These are phyloP conservation scores for Beta vulgaris DNA, from an alignment of 148 eudicot genomes.

Conservation along the genomic window DNA sequence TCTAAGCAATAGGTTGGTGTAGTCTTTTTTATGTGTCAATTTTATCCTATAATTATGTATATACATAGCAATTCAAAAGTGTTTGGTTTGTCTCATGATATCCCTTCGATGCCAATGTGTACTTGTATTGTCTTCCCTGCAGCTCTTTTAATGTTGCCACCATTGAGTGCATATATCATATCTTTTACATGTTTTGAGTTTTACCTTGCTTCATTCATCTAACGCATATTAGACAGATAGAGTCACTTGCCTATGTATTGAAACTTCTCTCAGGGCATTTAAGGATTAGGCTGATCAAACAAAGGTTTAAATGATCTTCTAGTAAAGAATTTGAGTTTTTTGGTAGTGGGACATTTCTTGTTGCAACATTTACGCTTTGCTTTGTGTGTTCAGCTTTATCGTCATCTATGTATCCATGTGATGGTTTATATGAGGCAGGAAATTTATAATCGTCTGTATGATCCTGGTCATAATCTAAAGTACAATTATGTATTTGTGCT, in stretches of 20 bases:
- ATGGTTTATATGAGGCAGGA: neutral
- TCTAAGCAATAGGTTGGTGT: slow-evolving; percentile 80
- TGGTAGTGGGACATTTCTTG: neutral
- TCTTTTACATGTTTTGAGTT: neutral
- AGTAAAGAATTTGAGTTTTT: neutral
- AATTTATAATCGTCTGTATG: neutral
- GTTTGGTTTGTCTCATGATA: neutral
- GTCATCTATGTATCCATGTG: neutral
- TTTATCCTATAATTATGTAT: neutral
- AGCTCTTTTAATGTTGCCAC: neutral
- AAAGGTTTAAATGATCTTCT: neutral
- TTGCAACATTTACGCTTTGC: too few relatives aligned
- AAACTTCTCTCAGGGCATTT: neutral
- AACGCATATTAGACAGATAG: neutral
- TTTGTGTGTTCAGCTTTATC: too few relatives aligned
- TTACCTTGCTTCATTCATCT: neutral
- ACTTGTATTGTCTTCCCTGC: neutral
- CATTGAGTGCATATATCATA: too few relatives aligned
- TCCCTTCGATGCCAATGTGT: neutral
- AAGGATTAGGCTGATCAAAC: neutral
- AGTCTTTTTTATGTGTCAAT: neutral
- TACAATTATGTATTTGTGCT: neutral
- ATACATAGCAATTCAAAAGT: neutral
- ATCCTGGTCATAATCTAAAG: neutral
- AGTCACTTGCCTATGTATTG: neutral